phyloP scores from a whole-genome alignment of 1,139 yeast genomes.

The Protomyces gravidus region DNA sequence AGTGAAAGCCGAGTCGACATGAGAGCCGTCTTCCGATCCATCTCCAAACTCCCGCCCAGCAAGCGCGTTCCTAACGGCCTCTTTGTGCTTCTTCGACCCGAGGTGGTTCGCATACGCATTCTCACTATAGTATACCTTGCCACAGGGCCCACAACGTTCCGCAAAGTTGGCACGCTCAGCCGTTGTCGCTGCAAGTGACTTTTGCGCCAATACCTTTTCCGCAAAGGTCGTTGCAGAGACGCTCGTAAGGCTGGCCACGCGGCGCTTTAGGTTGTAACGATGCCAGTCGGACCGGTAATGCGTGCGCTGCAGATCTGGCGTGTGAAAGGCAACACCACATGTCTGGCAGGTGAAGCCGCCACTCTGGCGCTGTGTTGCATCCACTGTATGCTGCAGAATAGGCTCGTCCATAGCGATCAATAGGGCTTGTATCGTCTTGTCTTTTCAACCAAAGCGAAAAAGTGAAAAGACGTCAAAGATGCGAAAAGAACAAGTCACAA shows the following conservation, averaged over 20 bases:
- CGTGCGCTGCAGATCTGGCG: constrained; percentile 73
- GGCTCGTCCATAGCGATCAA: background rate
- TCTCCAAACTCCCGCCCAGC: constrained; percentile 24
- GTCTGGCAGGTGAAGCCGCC: constrained; percentile 66
- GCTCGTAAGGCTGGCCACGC: constrained; percentile 80
- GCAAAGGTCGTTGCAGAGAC: constrained; percentile 77
- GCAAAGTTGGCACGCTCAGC: constrained; percentile 37
- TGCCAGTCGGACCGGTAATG: constrained; percentile 99
- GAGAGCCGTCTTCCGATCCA: constrained; percentile 32
- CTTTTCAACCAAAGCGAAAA: background rate
- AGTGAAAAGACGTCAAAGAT: background rate
- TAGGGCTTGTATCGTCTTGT: too few relatives aligned
- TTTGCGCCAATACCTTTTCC: constrained; percentile 57
- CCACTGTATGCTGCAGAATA: background rate
- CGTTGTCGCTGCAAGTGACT: constrained; percentile 42
- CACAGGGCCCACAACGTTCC: constrained; percentile 34
- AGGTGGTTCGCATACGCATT: constrained; percentile 36
- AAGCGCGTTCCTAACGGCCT: constrained; percentile 23
- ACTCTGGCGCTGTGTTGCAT: background rate
- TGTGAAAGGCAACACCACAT: constrained; percentile 71
- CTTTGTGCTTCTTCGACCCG: constrained; percentile 34
- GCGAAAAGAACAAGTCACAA: background rate
- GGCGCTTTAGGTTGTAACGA: constrained; percentile 81
- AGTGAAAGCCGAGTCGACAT: constrained; percentile 45
- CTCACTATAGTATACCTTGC: constrained; percentile 35